Evolutionary conservation across 2,329 filamentous ascomycete species (phyloP).

Genomic region (Fusarium begoniae): DNA sequence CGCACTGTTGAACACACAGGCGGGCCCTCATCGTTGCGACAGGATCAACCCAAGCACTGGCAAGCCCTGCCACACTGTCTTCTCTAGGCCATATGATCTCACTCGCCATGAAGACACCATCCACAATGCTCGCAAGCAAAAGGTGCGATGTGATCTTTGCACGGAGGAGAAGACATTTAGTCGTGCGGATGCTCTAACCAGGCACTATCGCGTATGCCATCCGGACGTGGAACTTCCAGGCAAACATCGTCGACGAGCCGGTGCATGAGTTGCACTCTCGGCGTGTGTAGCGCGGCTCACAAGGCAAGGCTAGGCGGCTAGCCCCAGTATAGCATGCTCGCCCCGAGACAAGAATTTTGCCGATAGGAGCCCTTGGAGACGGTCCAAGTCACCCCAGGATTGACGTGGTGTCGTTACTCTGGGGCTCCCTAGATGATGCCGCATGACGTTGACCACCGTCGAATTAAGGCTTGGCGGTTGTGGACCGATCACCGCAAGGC

Average conservation of each 20-base stretch:
- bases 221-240: constrained; percentile 55
- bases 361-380: background rate
- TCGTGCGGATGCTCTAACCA: constrained; percentile 90
- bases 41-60: constrained; percentile 94
- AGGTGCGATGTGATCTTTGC: constrained; percentile 91
- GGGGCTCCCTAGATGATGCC: constrained; percentile 36
- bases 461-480: constrained; percentile 33
- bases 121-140: constrained; percentile 92
- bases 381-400: background rate
- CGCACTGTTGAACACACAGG: constrained; percentile 80
- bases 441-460: constrained; percentile 41
- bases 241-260: constrained; percentile 31
- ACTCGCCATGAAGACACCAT: constrained; percentile 98
- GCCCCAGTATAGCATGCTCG: background rate
- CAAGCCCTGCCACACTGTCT: constrained; percentile 93
- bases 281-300: background rate
- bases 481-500: constrained; percentile 27
- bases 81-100: constrained; percentile 95
- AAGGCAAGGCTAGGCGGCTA: background rate
- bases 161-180: constrained; percentile 98
- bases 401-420: constrained; percentile 9
- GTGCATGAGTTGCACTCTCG: constrained; percentile 12
- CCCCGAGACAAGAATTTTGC: background rate
- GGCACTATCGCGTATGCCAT: constrained; percentile 94
- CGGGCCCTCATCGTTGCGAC: constrained; percentile 91